Percentiles rank a stretch among this genome's conserved stretches.
These are phyloP conservation scores for Micractinium conductrix DNA, from an alignment of 139 green algal species.

Conservation along the genomic window DNA sequence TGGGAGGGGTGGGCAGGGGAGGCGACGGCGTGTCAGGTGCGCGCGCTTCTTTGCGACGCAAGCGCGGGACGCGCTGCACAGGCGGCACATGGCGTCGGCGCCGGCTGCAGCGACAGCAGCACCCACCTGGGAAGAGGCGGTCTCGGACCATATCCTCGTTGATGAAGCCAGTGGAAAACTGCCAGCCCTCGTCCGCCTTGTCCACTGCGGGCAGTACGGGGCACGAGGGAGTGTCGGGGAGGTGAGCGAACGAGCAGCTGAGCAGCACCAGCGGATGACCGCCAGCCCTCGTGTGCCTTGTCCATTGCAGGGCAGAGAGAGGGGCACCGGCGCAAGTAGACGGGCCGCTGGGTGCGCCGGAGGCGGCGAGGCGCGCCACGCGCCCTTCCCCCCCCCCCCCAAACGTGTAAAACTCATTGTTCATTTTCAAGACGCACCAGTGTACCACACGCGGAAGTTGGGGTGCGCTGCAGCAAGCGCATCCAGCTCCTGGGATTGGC, in stretches of 20 bases:
- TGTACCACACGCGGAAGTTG: slow-evolving; percentile 75
- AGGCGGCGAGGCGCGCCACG: no score
- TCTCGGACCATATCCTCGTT: slow-evolving; percentile 82
- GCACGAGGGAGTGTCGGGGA: slow-evolving; percentile 21
- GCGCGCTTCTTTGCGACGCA: not conserved
- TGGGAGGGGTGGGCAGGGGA: not conserved
- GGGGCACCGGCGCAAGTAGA: not conserved
- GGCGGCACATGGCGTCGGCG: not conserved
- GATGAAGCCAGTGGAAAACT: slow-evolving; percentile 78
- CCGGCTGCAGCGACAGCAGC: not conserved
- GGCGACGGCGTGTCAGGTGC: not conserved
- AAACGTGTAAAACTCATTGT: no score
- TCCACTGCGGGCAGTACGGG: slow-evolving; percentile 38
- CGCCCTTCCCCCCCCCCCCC: no score
- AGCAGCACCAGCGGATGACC: slow-evolving; percentile 72
- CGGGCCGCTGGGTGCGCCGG: not conserved
- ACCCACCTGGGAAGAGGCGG: slow-evolving; percentile 65
- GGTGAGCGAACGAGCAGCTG: not conserved
- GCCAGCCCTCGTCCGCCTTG: slow-evolving; percentile 65
- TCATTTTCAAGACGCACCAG: not conserved
- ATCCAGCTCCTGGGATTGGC: slow-evolving; percentile 96
- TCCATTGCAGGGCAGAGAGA: slow-evolving; percentile 31
- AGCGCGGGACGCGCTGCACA: not conserved
- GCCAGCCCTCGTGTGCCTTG: slow-evolving; percentile 65
- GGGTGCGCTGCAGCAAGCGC: slow-evolving; percentile 66